Percentiles rank a stretch among this genome's conserved stretches.
Conservation (phyloP, 305 asterid species). For the Fraxinus nigra region DNA sequence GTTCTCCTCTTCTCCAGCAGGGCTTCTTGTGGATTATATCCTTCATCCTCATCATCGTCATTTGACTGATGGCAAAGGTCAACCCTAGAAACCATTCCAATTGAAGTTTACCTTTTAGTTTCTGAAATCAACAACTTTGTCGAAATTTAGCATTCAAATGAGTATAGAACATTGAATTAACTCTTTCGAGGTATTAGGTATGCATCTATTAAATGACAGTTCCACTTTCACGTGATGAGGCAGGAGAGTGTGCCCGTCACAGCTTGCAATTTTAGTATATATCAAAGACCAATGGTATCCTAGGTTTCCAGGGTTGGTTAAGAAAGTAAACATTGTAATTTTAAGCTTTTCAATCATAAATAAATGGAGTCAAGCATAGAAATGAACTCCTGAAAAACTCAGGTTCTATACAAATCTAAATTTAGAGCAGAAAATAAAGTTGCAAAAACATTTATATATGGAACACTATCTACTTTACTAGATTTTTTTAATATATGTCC, state of each 20-base stretch:
- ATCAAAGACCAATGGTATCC: neutral
- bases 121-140: neutral
- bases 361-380: neutral
- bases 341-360: neutral
- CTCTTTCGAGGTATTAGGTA: neutral
- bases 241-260: neutral
- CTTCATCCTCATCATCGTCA: constrained; percentile 89
- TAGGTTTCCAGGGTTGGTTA: neutral
- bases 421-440: neutral
- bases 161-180: neutral
- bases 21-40: constrained; percentile 50
- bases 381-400: neutral
- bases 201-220: neutral
- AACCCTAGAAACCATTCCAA: constrained; percentile 63
- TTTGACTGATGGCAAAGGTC: constrained; percentile 92
- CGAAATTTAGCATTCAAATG: neutral
- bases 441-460: neutral
- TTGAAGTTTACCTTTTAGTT: constrained; percentile 8
- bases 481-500: neutral
- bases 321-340: neutral
- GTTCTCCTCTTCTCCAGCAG: constrained; percentile 62
- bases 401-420: neutral
- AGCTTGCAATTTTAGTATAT: constrained; percentile 1
- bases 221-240: constrained; percentile 5
- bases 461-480: neutral